These are phyloP conservation scores for Thuidium tamariscinum DNA, from an alignment of 225 moss, liverwort and hornwort genomes.

Conservation along the genomic window DNA sequence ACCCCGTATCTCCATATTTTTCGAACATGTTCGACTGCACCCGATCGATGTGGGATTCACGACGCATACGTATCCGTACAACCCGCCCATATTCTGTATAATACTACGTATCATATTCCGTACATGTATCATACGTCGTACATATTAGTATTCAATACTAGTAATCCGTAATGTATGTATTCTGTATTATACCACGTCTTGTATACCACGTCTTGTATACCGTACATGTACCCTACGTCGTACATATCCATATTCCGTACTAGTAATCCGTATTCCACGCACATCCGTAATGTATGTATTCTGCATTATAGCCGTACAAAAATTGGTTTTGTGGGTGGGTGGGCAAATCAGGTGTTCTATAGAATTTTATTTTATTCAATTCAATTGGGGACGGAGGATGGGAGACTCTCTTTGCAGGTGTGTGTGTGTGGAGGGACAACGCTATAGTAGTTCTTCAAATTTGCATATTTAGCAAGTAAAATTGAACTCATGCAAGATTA, in stretches of 20 bases:
- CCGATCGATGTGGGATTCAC: neutral
- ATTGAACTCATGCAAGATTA: neutral
- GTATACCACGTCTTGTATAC: no score
- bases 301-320: neutral
- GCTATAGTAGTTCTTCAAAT: neutral
- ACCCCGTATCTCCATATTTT: neutral
- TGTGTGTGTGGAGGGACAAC: no score
- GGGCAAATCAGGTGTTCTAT: neutral
- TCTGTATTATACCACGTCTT: neutral
- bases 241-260: no score
- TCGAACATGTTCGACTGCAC: neutral
- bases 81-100: neutral
- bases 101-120: accelerated
- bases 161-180: accelerated
- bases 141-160: accelerated
- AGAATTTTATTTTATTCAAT: neutral
- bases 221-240: no score
- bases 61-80: neutral
- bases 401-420: neutral
- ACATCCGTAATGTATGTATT: accelerated
- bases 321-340: neutral
- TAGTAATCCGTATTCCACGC: accelerated
- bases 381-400: neutral
- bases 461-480: neutral
- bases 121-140: accelerated